phyloP scores from a whole-genome alignment of 2,329 filamentous ascomycete species.

The Berkeleyomyces rouxiae region DNA sequence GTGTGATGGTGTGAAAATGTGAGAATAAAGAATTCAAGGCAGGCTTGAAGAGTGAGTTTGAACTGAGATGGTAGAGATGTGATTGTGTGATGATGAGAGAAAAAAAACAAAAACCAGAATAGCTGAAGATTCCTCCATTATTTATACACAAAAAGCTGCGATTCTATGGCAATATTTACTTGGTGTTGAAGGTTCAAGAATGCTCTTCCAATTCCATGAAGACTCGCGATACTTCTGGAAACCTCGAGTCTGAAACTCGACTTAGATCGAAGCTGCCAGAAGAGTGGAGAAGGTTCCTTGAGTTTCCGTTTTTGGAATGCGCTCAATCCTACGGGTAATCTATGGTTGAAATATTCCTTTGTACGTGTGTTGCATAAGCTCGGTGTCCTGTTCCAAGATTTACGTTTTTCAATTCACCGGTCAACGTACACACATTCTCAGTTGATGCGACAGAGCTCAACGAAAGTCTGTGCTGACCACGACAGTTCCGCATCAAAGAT shows the following conservation, averaged over 20 bases:
- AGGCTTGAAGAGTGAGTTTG: not conserved
- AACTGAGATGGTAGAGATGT: not conserved
- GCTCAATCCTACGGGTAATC: not conserved
- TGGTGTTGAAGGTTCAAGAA: not conserved
- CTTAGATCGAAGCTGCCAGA: not conserved
- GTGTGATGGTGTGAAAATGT: not conserved
- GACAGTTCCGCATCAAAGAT: not conserved
- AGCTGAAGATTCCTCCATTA: not conserved
- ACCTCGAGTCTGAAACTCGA: not conserved
- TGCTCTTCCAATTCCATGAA: not conserved
- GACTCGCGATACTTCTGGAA: not conserved
- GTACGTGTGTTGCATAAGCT: no score
- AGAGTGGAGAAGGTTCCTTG: slow-evolving; percentile 2
- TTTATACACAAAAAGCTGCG: not conserved
- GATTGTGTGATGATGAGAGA: not conserved
- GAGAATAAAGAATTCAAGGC: not conserved
- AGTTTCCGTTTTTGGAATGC: not conserved
- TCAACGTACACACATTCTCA: no score
- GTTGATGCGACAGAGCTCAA: no score
- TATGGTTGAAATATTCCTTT: not conserved
- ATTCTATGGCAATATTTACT: not conserved
- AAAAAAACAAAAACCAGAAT: not conserved
- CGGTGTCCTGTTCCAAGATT: no score
- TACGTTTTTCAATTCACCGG: no score
- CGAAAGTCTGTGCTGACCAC: no score